Percentiles rank a stretch among this genome's conserved stretches.
Evolutionary conservation across 306 rosid species (phyloP).

Genomic region (Dalbergia oliveri): DNA sequence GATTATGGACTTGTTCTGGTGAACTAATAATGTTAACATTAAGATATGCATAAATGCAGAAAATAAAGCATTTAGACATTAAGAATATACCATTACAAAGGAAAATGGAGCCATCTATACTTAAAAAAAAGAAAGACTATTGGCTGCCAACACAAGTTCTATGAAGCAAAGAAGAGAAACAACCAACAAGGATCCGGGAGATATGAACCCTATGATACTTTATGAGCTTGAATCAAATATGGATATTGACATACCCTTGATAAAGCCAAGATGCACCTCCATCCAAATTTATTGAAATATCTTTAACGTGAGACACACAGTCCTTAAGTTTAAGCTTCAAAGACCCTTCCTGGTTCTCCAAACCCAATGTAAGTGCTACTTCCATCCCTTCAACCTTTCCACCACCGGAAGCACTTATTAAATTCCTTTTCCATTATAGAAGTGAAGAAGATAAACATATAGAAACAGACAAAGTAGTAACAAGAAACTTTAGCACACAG

Average conservation of each 20-base stretch:
- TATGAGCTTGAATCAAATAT: slow-evolving; percentile 29
- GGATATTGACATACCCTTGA: slow-evolving; percentile 76
- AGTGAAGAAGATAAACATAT: slow-evolving; percentile 25
- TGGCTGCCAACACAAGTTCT: slow-evolving; percentile 27
- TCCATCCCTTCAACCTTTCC: slow-evolving; percentile 89
- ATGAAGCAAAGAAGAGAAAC: slow-evolving; percentile 1
- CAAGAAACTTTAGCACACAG: background rate
- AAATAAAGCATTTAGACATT: background rate
- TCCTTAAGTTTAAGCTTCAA: slow-evolving; percentile 70
- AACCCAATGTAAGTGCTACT: slow-evolving; percentile 72
- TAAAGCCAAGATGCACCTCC: slow-evolving; percentile 99
- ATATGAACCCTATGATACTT: slow-evolving; percentile 25
- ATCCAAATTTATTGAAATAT: slow-evolving; percentile 80
- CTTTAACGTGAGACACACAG: slow-evolving; percentile 70
- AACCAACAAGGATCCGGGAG: slow-evolving; percentile 2
- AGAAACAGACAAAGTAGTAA: slow-evolving; percentile 33
- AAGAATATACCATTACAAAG: slow-evolving; percentile 9
- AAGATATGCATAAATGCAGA: background rate
- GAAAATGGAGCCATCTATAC: slow-evolving; percentile 21
- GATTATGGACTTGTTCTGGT: background rate
- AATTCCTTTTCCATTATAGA: slow-evolving; percentile 42
- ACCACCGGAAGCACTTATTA: slow-evolving; percentile 55
- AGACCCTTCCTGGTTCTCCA: slow-evolving; percentile 82
- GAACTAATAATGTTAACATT: slow-evolving; percentile 4
- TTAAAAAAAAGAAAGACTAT: slow-evolving; percentile 15